These are phyloP conservation scores for Leishmania gerbilli DNA, from an alignment of 208 protist genomes.

Conservation along the genomic window DNA sequence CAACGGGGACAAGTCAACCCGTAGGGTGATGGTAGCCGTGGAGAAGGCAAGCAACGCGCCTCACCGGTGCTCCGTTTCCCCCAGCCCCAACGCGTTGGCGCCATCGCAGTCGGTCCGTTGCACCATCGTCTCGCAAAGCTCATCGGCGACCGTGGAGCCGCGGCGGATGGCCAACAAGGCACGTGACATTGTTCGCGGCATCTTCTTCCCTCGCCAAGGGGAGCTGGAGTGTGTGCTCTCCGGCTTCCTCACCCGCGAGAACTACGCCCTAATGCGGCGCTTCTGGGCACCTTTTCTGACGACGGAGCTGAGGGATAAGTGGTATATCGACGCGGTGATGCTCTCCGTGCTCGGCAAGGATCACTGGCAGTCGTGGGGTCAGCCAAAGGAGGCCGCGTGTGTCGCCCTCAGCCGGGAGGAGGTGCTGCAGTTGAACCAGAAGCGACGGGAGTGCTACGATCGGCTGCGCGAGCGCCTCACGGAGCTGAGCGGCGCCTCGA, in stretches of 20 bases:
- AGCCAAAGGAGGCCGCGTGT: slow-evolving; percentile 21
- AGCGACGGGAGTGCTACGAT: slow-evolving; percentile 34
- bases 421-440: slow-evolving; percentile 28
- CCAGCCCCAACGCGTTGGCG: background rate
- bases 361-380: slow-evolving; percentile 31
- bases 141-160: background rate
- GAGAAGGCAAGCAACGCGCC: background rate
- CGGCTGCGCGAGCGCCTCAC: slow-evolving; percentile 44
- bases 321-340: slow-evolving; percentile 54
- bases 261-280: slow-evolving; percentile 31
- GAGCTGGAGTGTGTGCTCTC: slow-evolving; percentile 44
- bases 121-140: slow-evolving; percentile 9
- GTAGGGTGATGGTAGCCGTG: background rate
- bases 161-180: slow-evolving; percentile 31
- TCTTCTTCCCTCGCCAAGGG: slow-evolving; percentile 41
- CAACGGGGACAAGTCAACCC: background rate
- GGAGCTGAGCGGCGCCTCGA: slow-evolving; percentile 31
- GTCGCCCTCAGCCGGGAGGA: slow-evolving; percentile 31
- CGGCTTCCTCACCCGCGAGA: slow-evolving; percentile 28
- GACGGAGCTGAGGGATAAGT: slow-evolving; percentile 34
- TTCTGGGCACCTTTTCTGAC: slow-evolving; percentile 37
- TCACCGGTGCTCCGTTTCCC: background rate
- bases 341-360: slow-evolving; percentile 43
- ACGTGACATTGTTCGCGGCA: slow-evolving; percentile 27
- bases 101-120: slow-evolving; percentile 10